Evolutionary conservation across 108 stramenopile species (phyloP), one percentile per base, ranked within the genome.

Genomic region (Licmophora abbreviata): DNA sequence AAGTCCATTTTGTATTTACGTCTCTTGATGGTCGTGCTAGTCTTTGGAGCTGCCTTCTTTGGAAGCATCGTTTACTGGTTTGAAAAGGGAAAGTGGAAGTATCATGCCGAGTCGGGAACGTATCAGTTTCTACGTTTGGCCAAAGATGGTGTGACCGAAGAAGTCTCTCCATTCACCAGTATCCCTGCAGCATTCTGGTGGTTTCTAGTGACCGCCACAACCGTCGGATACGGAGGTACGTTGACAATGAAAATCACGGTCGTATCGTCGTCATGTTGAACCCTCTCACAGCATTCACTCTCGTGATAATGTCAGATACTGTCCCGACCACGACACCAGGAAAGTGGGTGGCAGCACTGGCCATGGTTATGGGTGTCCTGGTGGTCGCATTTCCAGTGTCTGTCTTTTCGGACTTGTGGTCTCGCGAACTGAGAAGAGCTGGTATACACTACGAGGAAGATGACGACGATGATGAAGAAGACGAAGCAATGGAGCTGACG

Each of bases 161-260:
- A 81, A 61, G 56, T 71, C 8, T 58, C 67, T 20, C 83, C 83
- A 7, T 86, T 86, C 63, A 36, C 32, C 1, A 63, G 60, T 38
- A 82, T 86, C 25, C 80, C 85, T 29, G 47, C 49, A 33, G 59
- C 73, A 10, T 76, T 77, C 60, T 84, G 77, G 74, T 86, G 85
- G 85, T 86, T 86, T 65, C 51, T 86, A 15, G 80, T 81, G 14
- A 82, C 85, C 12, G 75, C 75, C n/a, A 82, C 80, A n/a, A 77
- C 80, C 2, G 75, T 81, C 6, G 79, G 71, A 47, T 77, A 76
- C 44, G 73, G 74, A 31, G 78, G 66, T 62, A 68, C 25, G 54
- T 53, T n/a, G 11, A 0, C n/a, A n/a, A n/a, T n/a, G n/a, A n/a
- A n/a, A n/a, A n/a, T 42, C 22, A 27, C 10, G 2, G 27, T 8